These are phyloP conservation scores for Reutealis trisperma DNA, from an alignment of 345 rosid species.

Conservation along the genomic window DNA sequence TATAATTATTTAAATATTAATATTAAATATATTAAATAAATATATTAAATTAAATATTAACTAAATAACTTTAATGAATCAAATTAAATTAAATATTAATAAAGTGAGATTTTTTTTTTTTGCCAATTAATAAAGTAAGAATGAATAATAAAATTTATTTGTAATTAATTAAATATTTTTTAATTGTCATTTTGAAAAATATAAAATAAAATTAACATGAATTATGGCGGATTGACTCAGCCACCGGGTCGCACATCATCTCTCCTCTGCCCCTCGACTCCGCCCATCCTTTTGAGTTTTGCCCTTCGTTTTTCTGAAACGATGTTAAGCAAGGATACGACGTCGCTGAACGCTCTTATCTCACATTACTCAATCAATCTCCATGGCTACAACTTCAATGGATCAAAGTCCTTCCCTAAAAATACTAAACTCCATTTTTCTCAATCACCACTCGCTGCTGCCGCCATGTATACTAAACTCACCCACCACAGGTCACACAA, in stretches of 20 bases:
- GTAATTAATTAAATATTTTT: too few relatives aligned
- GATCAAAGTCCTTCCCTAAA: constrained; percentile 3
- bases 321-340: constrained; percentile 17
- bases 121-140: too few relatives aligned
- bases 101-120: too few relatives aligned
- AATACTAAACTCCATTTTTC: constrained; percentile 5
- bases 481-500: constrained; percentile 9
- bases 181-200: too few relatives aligned
- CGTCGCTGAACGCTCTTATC: constrained; percentile 17
- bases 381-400: constrained; percentile 3
- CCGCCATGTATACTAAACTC: constrained; percentile 7
- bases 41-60: too few relatives aligned
- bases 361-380: background rate
- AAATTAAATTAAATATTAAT: too few relatives aligned
- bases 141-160: too few relatives aligned
- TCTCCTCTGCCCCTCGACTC: background rate
- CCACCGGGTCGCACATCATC: background rate
- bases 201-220: too few relatives aligned
- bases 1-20: too few relatives aligned
- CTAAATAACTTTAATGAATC: too few relatives aligned
- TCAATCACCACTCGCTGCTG: background rate
- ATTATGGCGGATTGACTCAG: too few relatives aligned
- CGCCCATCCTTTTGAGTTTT: background rate
- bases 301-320: background rate
- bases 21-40: too few relatives aligned